Base-by-base conservation (phyloP, 495 filamentous ascomycete species). In the Beverwykella pulmonaria region DNA sequence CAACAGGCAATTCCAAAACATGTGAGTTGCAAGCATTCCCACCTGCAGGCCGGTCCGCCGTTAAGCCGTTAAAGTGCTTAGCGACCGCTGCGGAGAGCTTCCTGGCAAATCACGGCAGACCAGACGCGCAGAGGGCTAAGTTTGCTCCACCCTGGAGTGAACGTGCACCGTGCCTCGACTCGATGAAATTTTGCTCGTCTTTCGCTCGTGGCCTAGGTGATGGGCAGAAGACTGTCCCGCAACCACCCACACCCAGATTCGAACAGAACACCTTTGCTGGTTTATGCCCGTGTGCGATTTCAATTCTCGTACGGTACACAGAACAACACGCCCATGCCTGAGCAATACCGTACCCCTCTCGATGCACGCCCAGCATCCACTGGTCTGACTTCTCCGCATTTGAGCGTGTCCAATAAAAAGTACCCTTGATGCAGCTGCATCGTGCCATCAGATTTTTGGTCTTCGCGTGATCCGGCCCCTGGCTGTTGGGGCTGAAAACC, bases 311-410 rank as follows among this genome's bases (percentile, higher is more conserved):
- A n/a, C n/a, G n/a, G n/a, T n/a, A n/a, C n/a, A n/a, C n/a, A n/a
- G n/a, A n/a, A n/a, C n/a, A n/a, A n/a, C n/a, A n/a, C n/a, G n/a
- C n/a, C n/a, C n/a, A n/a, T n/a, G n/a, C n/a, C n/a, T n/a, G n/a
- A n/a, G n/a, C n/a, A n/a, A n/a, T 34, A 12, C 32, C 32, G 12
- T 34, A 34, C 39, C 39, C 39, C 39, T 15, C 9, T 44, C 17
- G 5, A 44, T 44, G 39, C 39, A 12, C 30, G 30, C 30, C 30
- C 30, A 5, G 30, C 30, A 44, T 44, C 39, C 8, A 9, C 39
- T n/a, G 9, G 39, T n/a, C 39, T 44, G 39, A 34, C 17, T 59
- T 66, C 63, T 66, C 63, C 63, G 63, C 54, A 66, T 34, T 59
- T 19, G 48, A 64, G 14, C 15, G 52, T 54, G 26, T 9, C 20